Conservation (phyloP, 345 rosid genomes). For the Eucalyptus lansdowneana region DNA sequence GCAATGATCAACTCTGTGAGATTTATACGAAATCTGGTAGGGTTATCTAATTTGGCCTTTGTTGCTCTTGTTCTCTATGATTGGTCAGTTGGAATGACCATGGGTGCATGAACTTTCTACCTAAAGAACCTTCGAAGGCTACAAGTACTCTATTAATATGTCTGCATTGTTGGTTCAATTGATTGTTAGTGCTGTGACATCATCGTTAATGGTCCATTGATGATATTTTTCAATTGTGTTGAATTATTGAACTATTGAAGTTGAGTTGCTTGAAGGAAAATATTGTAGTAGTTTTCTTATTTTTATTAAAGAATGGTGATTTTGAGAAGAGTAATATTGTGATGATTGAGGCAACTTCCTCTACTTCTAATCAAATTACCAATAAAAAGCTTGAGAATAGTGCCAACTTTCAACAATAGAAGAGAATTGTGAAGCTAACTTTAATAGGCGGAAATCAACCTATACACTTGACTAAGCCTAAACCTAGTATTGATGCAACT, state of each 20-base stretch:
- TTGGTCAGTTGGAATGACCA: no score
- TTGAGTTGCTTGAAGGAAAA: background rate
- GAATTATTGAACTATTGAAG: background rate
- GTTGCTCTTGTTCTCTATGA: background rate
- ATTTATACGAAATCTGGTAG: background rate
- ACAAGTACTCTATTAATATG: accelerated
- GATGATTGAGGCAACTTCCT: background rate
- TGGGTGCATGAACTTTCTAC: no score
- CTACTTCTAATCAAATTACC: background rate
- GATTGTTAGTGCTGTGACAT: background rate
- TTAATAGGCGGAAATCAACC: background rate
- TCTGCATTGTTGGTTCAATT: accelerated
- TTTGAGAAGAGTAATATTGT: background rate
- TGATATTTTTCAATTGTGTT: background rate
- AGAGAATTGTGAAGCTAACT: background rate
- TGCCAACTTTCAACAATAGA: background rate
- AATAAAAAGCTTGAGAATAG: background rate
- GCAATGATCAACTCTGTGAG: background rate
- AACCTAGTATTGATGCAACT: background rate
- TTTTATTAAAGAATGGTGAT: background rate
- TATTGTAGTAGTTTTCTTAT: background rate
- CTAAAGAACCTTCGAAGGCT: background rate
- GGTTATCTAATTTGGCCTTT: background rate
- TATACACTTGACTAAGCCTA: background rate
- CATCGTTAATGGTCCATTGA: background rate